Base-by-base conservation (phyloP, 2,329 filamentous ascomycete species). In the Neofusicoccum parvum region DNA sequence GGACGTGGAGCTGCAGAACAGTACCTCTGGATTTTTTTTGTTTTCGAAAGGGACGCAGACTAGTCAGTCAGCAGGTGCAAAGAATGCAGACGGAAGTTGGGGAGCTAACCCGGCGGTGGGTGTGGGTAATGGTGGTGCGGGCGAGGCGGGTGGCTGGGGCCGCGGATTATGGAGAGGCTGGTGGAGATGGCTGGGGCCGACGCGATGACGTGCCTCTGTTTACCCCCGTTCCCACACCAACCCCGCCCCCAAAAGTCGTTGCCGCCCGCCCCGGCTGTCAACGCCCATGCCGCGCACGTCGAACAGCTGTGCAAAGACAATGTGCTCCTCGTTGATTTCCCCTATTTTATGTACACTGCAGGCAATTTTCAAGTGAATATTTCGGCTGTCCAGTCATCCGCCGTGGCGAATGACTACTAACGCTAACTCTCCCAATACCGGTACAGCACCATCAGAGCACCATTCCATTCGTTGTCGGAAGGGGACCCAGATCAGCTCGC, bases 111-210 rank as follows among this genome's bases (percentile, higher is more conserved):
- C n/a, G 27, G 43, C 41, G 43, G 56, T 14, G 17, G 27, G 43
- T 20, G 56, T 37, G 41, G 56, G 34, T 37, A 27, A 60, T 37
- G 45, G 56, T 60, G 56, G 56, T 48, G 56, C 15, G 54, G 23
- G 23, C 37, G 39, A 36, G 20, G 39, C 7, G 5, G 56, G 43
- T 60, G 56, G 56, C 56, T 60, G 56, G 54, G 17, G 53, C 1
- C 11, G 56, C 56, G 56, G 56, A n/a, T 48, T 60, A 60, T 60
- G 9, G 56, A n/a, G 56, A 48, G 56, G 56, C 56, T 60, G 56
- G 56, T 60, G 56, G 56, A 17, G 37, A 58, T 45, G 53, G 53
- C 53, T 58, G 53, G 53, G 36, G 39, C 39, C 32, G 37, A 5
- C 37, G 27, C 5, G 20, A 48, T 59, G 54, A 59, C 56, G 56